These are phyloP conservation scores for Irineochytrium annulatum DNA, from an alignment of 192 early-diverging fungal genomes.

Conservation along the genomic window DNA sequence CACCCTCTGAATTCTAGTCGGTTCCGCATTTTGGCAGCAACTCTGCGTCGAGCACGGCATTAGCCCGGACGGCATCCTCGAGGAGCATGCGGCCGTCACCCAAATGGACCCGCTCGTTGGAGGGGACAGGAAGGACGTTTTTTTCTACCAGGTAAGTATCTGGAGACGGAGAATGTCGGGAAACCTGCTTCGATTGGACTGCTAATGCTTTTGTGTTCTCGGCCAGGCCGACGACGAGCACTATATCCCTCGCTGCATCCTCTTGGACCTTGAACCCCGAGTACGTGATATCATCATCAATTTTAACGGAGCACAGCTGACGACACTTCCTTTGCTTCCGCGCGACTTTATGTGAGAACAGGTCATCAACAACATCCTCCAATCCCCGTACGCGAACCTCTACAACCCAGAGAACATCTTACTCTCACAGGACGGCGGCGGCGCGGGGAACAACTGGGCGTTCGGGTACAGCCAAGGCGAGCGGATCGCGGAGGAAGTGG, in stretches of 20 bases:
- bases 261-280: slow-evolving; percentile 90
- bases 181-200: neutral
- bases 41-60: slow-evolving; percentile 96
- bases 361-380: slow-evolving; percentile 88
- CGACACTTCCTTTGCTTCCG: neutral
- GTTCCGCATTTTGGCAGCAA: slow-evolving; percentile 90
- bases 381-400: slow-evolving; percentile 82
- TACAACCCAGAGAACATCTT: slow-evolving; percentile 98
- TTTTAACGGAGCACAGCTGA: neutral
- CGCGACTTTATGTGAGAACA: slow-evolving; percentile 20
- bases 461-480: slow-evolving; percentile 86
- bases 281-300: slow-evolving; percentile 40
- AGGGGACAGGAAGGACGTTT: slow-evolving; percentile 94
- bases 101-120: slow-evolving; percentile 52
- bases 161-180: too few relatives aligned
- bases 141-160: slow-evolving; percentile 84
- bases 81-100: slow-evolving; percentile 72
- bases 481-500: slow-evolving; percentile 80
- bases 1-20: too few relatives aligned
- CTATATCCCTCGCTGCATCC: slow-evolving; percentile 90
- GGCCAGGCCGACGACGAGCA: slow-evolving; percentile 96
- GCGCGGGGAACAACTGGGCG: slow-evolving; percentile 98
- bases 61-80: slow-evolving; percentile 85
- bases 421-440: slow-evolving; percentile 87
- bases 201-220: neutral